phyloP scores from a whole-genome alignment of 441 rosid species.

The Eruca vesicaria region DNA sequence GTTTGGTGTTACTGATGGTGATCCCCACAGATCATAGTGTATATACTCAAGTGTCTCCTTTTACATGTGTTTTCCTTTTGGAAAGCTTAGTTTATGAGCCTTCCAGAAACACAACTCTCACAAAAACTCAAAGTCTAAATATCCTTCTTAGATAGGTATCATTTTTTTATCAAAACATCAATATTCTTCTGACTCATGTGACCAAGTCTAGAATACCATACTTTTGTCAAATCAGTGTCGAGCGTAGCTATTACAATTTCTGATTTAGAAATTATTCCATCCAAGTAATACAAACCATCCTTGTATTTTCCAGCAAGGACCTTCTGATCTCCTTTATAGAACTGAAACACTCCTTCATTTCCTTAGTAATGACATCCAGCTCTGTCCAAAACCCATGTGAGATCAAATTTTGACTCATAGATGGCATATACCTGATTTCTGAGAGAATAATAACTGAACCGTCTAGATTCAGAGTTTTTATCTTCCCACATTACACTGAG shows the following conservation, averaged over 20 bases:
- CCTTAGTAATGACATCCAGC: neutral
- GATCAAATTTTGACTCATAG: neutral
- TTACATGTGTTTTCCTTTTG: neutral
- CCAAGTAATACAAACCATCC: neutral
- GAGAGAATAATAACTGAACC: neutral
- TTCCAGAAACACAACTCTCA: neutral
- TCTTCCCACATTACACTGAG: neutral
- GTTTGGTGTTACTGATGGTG: neutral
- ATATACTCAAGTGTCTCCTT: neutral
- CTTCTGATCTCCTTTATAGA: neutral
- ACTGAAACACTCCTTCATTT: neutral
- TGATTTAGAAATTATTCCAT: neutral
- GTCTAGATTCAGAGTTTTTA: neutral
- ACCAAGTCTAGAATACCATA: neutral
- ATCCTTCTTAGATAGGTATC: neutral
- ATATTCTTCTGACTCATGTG: neutral
- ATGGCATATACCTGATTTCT: neutral
- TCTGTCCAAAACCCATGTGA: neutral
- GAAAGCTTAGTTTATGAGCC: neutral
- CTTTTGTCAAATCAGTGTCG: neutral
- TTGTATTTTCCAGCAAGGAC: neutral
- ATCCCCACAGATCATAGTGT: neutral
- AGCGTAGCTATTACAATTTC: neutral
- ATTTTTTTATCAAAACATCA: neutral
- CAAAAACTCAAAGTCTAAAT: neutral